Evolutionary conservation across 495 filamentous ascomycete genomes (phyloP).

Genomic region (Penicillium paradoxum): DNA sequence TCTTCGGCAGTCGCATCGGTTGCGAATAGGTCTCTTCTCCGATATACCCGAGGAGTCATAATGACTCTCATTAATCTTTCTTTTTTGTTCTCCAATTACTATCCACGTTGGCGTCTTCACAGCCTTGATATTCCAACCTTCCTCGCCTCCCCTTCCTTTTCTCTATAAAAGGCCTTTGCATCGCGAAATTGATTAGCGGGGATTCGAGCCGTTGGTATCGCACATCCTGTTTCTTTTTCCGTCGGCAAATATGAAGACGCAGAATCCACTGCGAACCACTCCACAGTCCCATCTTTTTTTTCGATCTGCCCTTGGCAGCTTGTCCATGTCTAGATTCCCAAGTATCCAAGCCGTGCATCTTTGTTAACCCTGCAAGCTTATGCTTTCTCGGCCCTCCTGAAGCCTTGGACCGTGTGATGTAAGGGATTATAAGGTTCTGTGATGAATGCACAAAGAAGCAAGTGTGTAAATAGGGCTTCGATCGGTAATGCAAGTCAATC

Average conservation of each 20-base stretch:
- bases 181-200: conserved; percentile 23
- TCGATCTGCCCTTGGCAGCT: conserved; percentile 4
- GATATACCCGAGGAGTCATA: conserved; percentile 42
- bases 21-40: conserved; percentile 48
- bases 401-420: neutral
- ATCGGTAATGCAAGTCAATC: conserved; percentile 18
- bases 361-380: neutral
- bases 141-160: conserved; percentile 5
- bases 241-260: conserved; percentile 26
- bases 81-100: conserved; percentile 15
- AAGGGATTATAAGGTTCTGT: neutral
- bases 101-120: conserved; percentile 18
- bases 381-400: neutral
- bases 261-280: conserved; percentile 11
- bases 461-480: neutral
- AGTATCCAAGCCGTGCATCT: conserved; percentile 10
- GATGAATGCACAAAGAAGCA: neutral
- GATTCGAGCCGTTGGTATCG: conserved; percentile 19
- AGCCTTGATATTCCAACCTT: conserved; percentile 10
- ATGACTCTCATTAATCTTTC: conserved; percentile 17
- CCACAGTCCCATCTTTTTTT: conserved; percentile 1
- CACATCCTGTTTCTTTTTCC: conserved; percentile 10
- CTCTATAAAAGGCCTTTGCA: conserved; percentile 22
- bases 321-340: conserved; percentile 20
- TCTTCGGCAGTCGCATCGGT: conserved; percentile 39